phyloP scores from a whole-genome alignment of 1,284 basidiomycete species.

The Apiotrichum montevideense region DNA sequence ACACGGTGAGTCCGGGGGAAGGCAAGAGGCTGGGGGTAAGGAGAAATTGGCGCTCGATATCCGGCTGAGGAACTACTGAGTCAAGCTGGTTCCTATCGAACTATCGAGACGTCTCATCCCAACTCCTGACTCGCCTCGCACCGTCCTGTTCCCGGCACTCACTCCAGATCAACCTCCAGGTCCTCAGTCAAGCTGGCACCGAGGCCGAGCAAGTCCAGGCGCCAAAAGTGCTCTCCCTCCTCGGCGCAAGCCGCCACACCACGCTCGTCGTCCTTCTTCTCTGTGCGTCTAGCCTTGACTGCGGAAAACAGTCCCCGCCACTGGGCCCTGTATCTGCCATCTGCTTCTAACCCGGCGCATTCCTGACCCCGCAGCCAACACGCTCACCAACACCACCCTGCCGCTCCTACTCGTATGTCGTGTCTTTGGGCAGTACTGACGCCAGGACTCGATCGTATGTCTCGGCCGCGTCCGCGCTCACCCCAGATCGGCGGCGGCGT shows the following conservation, averaged over 20 bases:
- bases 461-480: too few species aligned
- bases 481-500: conserved; percentile 40
- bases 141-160: background rate
- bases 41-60: too few species aligned
- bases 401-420: conserved; percentile 44
- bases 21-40: too few species aligned
- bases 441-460: too few species aligned
- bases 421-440: too few species aligned
- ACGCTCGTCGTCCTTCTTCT: conserved; percentile 48
- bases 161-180: conserved; percentile 40
- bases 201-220: conserved; percentile 46
- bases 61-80: too few species aligned
- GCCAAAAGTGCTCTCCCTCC: conserved; percentile 46
- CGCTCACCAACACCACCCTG: conserved; percentile 51
- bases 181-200: conserved; percentile 46
- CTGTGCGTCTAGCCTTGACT: conserved; percentile 21
- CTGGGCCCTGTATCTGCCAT: too few species aligned
- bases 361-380: conserved; percentile 45
- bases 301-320: too few species aligned
- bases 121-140: background rate
- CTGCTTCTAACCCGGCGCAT: background rate
- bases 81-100: too few species aligned
- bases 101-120: background rate
- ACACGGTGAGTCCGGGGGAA: conserved; percentile 29
- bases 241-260: conserved; percentile 47